A percentile compares a stretch with the other conserved stretches of the same genome.
phyloP scores from a whole-genome alignment of 2,329 filamentous ascomycete species.

The Stylonectria norvegica region DNA sequence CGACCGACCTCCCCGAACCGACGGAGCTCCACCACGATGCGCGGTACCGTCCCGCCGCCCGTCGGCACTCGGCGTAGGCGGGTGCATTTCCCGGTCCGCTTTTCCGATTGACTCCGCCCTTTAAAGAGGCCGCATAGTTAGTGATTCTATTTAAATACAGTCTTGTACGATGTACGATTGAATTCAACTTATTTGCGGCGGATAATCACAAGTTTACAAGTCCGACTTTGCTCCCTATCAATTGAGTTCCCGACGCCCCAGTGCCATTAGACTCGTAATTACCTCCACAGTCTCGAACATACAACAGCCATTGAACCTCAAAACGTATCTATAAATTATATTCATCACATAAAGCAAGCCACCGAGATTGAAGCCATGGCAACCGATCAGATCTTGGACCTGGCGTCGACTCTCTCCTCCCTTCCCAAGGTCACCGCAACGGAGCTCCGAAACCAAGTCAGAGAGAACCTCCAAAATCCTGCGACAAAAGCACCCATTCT shows the following conservation, averaged over 20 bases:
- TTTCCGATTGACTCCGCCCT: no score
- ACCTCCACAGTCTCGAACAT: background rate
- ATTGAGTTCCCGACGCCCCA: background rate
- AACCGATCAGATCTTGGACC: constrained; percentile 1
- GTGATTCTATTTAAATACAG: no score
- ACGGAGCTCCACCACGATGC: no score
- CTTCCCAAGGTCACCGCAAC: constrained; percentile 11
- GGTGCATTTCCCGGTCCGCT: no score
- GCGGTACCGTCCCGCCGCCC: no score
- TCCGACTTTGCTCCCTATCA: background rate
- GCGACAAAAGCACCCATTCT: constrained; percentile 28
- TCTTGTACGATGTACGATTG: no score
- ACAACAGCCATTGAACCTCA: background rate
- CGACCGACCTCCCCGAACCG: no score
- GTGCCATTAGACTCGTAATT: background rate
- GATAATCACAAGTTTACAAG: no score
- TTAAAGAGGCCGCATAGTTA: no score
- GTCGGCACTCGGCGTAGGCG: no score
- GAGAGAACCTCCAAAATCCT: constrained; percentile 9
- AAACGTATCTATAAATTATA: background rate
- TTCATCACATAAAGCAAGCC: background rate
- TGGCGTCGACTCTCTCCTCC: constrained; percentile 8
- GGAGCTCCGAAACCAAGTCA: constrained; percentile 9
- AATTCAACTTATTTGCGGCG: no score
- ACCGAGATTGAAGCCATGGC: no score